phyloP scores from a whole-genome alignment of 345 rosid genomes.

The Luvunga scandens region DNA sequence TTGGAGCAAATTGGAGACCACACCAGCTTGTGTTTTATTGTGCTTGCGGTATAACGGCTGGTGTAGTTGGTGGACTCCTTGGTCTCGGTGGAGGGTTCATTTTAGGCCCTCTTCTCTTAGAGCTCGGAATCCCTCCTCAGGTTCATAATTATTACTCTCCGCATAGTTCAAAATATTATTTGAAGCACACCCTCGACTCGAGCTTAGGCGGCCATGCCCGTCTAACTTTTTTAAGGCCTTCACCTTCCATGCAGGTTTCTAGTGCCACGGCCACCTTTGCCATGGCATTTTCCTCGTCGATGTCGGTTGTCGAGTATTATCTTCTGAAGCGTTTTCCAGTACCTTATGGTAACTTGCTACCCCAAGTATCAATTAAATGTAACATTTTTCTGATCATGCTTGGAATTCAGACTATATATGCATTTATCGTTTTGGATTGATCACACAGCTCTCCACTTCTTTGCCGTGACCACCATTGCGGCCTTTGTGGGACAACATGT shows the following conservation, averaged over 20 bases:
- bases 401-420: too few species aligned
- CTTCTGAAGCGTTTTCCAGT: slow-evolving; percentile 10
- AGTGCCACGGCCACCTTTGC: slow-evolving; percentile 50
- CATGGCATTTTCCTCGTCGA: slow-evolving; percentile 21
- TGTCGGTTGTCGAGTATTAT: slow-evolving; percentile 39
- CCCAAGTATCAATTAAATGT: not conserved
- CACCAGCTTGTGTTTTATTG: slow-evolving; percentile 27
- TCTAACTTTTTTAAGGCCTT: not conserved
- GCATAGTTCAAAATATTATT: not conserved
- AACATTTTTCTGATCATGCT: too few species aligned
- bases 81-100: slow-evolving; percentile 52
- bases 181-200: not conserved
- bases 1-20: slow-evolving; percentile 17
- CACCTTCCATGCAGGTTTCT: slow-evolving; percentile 30
- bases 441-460: not conserved
- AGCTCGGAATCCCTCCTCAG: slow-evolving; percentile 48
- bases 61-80: slow-evolving; percentile 47
- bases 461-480: not conserved
- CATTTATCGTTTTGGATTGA: not conserved
- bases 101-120: slow-evolving; percentile 44
- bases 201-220: not conserved
- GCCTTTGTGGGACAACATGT: slow-evolving; percentile 25
- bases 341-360: slow-evolving; percentile 2
- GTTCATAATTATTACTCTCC: slow-evolving; percentile 7
- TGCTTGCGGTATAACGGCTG: slow-evolving; percentile 32